Evolutionary conservation across 345 rosid genomes (phyloP).

Genomic region (Eutrema japonicum): DNA sequence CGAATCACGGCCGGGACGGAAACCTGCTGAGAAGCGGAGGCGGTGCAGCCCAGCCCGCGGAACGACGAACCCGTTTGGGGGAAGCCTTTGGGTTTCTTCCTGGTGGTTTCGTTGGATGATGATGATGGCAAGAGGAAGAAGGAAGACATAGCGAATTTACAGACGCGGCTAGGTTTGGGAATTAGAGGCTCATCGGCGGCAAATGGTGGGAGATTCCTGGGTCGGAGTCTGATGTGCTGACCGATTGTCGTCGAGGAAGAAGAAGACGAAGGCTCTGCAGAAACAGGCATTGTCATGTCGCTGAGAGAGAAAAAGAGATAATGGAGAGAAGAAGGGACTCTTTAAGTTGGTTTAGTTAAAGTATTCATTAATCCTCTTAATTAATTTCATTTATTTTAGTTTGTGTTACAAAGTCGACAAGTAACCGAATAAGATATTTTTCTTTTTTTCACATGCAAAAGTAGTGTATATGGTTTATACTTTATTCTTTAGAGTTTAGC

Average conservation of each 20-base stretch:
- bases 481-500: conserved; percentile 18
- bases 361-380: background rate
- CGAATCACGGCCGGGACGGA: conserved; percentile 82
- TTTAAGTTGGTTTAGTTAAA: conserved; percentile 30
- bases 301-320: conserved; percentile 21
- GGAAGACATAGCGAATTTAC: conserved; percentile 45
- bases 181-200: conserved; percentile 46
- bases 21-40: conserved; percentile 77
- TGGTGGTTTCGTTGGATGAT: conserved; percentile 43
- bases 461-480: background rate
- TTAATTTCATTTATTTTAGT: background rate
- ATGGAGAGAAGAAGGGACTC: conserved; percentile 17
- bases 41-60: conserved; percentile 73
- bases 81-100: conserved; percentile 56
- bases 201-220: conserved; percentile 55
- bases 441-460: background rate
- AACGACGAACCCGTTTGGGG: conserved; percentile 53
- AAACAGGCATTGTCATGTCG: conserved; percentile 52
- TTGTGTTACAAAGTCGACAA: conserved; percentile 28
- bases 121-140: conserved; percentile 51
- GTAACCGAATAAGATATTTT: conserved; percentile 22
- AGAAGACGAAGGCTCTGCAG: conserved; percentile 52
- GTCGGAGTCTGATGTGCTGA: conserved; percentile 54
- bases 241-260: conserved; percentile 52
- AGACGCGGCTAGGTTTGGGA: conserved; percentile 49